Conservation (phyloP, 1,139 yeast genomes). For the Zygosaccharomyces sapae region DNA sequence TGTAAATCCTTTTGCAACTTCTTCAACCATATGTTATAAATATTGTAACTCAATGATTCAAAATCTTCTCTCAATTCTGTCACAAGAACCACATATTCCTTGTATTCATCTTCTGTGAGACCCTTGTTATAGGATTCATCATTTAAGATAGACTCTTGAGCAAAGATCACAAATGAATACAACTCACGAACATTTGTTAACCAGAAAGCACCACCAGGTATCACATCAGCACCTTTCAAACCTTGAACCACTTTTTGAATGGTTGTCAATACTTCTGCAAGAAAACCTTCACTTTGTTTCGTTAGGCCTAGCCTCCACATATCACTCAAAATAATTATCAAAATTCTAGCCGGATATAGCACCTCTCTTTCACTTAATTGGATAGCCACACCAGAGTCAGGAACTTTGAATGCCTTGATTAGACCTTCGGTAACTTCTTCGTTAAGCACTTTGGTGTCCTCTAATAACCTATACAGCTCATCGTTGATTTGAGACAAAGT, state of each 20-base stretch:
- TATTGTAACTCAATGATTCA: constrained; percentile 87
- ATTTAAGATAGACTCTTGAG: constrained; percentile 82
- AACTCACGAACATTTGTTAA: constrained; percentile 93
- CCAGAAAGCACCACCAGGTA: constrained; percentile 97
- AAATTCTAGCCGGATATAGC: constrained; percentile 91
- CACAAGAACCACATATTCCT: constrained; percentile 83
- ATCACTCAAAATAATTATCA: constrained; percentile 86
- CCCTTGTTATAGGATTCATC: constrained; percentile 76
- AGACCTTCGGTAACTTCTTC: constrained; percentile 85
- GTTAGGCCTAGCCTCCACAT: constrained; percentile 98
- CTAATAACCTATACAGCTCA: constrained; percentile 66
- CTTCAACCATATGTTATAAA: constrained; percentile 97
- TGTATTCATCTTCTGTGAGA: constrained; percentile 86
- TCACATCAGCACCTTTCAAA: constrained; percentile 78
- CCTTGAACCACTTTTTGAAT: constrained; percentile 74
- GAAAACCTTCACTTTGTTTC: constrained; percentile 82
- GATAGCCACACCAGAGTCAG: constrained; percentile 78
- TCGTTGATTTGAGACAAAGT: constrained; percentile 56
- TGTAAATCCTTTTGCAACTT: constrained; percentile 88
- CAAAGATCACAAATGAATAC: constrained; percentile 89
- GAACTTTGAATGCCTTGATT: constrained; percentile 82
- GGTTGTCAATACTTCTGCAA: constrained; percentile 84
- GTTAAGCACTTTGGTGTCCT: constrained; percentile 75
- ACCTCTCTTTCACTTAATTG: constrained; percentile 87
- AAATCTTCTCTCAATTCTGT: constrained; percentile 92